phyloP scores from a whole-genome alignment of 441 rosid genomes.

The Brassica hybrid region DNA sequence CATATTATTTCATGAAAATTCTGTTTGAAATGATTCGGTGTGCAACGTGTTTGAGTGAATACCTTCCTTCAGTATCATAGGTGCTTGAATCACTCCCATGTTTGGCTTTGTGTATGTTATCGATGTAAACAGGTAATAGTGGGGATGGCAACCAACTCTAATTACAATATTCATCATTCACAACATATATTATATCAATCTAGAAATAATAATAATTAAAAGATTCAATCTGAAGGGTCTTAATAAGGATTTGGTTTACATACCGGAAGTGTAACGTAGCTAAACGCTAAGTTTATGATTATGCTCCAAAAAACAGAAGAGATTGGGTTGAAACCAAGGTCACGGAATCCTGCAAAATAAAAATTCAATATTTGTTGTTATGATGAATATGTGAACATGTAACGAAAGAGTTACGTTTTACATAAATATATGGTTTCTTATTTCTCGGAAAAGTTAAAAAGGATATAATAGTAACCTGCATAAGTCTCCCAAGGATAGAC shows the following conservation, averaged over 20 bases:
- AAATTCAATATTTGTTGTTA: not conserved
- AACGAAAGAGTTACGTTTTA: not conserved
- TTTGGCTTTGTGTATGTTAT: slow-evolving; percentile 33
- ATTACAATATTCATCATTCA: too few relatives aligned
- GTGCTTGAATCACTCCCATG: slow-evolving; percentile 81
- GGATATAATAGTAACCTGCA: too few relatives aligned
- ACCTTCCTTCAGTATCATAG: slow-evolving; percentile 91
- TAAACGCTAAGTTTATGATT: slow-evolving; percentile 56
- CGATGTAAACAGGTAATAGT: too few relatives aligned
- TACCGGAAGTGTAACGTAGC: slow-evolving; percentile 78
- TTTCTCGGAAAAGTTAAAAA: not conserved
- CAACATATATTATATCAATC: too few relatives aligned
- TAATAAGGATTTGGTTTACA: slow-evolving; percentile 29
- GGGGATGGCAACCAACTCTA: too few relatives aligned
- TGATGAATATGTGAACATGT: slow-evolving; percentile 1
- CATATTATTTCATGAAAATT: not conserved
- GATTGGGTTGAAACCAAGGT: slow-evolving; percentile 71
- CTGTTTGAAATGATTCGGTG: not conserved
- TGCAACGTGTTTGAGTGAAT: not conserved
- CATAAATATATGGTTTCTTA: not conserved
- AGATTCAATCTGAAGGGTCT: not conserved
- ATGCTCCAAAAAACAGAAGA: slow-evolving; percentile 52
- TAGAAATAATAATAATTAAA: too few relatives aligned
- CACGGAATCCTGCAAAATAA: slow-evolving; percentile 54
- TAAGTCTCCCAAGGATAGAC: slow-evolving; percentile 37